These are phyloP conservation scores for Cynanchum wilfordii DNA, from an alignment of 257 asterid species.

Conservation along the genomic window DNA sequence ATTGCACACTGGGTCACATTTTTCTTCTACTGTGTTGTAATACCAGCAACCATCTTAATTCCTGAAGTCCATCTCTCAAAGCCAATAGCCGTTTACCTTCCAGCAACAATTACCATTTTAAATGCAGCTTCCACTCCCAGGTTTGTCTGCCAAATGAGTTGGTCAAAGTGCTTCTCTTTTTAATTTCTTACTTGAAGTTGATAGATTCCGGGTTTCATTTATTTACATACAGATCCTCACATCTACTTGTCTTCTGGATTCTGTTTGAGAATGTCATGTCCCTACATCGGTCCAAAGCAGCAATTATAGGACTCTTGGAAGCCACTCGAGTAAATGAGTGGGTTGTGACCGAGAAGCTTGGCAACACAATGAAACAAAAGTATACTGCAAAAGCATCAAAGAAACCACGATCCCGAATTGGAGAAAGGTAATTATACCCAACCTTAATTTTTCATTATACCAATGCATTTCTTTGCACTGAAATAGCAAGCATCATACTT, in stretches of 20 bases:
- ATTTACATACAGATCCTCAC: slow-evolving; percentile 49
- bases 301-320: slow-evolving; percentile 78
- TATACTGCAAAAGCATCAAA: slow-evolving; percentile 31
- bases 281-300: slow-evolving; percentile 84
- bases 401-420: slow-evolving; percentile 46
- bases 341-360: slow-evolving; percentile 90
- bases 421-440: slow-evolving; percentile 46
- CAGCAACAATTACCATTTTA: slow-evolving; percentile 75
- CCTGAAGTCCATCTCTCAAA: slow-evolving; percentile 77
- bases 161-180: not conserved
- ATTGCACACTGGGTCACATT: slow-evolving; percentile 92
- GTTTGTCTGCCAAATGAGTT: slow-evolving; percentile 28
- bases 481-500: not conserved
- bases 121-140: slow-evolving; percentile 74
- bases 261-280: slow-evolving; percentile 87
- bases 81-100: slow-evolving; percentile 80
- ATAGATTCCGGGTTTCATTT: slow-evolving; percentile 11
- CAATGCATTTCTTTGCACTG: not conserved
- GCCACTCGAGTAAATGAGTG: slow-evolving; percentile 77
- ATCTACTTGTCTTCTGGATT: slow-evolving; percentile 76
- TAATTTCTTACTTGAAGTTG: not conserved
- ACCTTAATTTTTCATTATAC: not conserved
- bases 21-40: slow-evolving; percentile 78
- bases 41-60: slow-evolving; percentile 74
- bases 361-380: slow-evolving; percentile 57